Base-by-base conservation (phyloP, 202 grass and related monocot genomes). In the Sporobolus alterniflorus region DNA sequence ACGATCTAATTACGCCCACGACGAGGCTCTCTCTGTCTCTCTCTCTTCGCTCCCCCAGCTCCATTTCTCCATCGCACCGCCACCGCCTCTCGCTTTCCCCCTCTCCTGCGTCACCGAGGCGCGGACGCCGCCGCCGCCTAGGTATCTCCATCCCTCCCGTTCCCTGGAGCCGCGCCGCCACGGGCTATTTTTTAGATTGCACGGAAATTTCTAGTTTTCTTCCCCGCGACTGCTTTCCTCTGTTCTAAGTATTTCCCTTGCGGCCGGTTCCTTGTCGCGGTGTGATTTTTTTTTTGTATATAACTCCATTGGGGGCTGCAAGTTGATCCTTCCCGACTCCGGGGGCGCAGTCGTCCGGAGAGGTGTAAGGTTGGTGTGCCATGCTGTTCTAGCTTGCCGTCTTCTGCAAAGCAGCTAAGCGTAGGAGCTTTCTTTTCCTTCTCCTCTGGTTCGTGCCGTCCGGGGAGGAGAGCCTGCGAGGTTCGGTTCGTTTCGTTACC, bases 51-150 rank as follows among this genome's bases (percentile, higher is more conserved):
- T 11, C 61, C 14, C 74, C 69, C 64, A 57, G 61, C 82, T 84
- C 82, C 85, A 82, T 71, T 63, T 85, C 76, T 15, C 10, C 49
- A 15, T 6, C 24, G 9, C 68, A 15, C 59, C 56, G 33, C 44
- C 79, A 66, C 34, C 54, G 54, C 82, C 82, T 65, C 82, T 85
- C 87, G 82, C 87, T 85, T 85, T 71, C 82, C 70, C 39, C 41
- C 50, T 31, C 11, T 26, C 54, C 59, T 68, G 64, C 64, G 52
- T 63, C 55, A 9, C 71, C 82, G n/a, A 81, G 63, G 82, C 70
- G n/a, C 9, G 44, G 62, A 47, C 76, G 20, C 34, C 33, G 33
- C 75, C 25, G 44, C 73, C 1, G 6, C 83, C 32, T 89, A 33
- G 87, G 82, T 14, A 64, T 56, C 64, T 76, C 34, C 54, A 29